Percentiles rank a stretch among this genome's conserved stretches.
Evolutionary conservation across 257 asterid species (phyloP).

Genomic region (Scutellaria minor): DNA sequence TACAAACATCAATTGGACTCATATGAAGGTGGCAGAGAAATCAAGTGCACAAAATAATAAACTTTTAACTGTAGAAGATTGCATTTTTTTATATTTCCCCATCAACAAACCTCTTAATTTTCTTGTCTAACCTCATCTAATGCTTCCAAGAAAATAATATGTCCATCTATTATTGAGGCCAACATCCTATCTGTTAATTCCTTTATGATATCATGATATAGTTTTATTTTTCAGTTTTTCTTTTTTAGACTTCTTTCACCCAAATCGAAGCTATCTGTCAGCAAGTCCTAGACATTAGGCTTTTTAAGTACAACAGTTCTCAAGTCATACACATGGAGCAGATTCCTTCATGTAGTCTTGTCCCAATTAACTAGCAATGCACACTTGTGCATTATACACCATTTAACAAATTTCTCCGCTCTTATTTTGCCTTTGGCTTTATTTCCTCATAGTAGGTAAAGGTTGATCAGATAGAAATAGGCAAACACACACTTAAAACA

Average conservation of each 20-base stretch:
- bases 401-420: conserved; percentile 2
- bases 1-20: conserved; percentile 20
- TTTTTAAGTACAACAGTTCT: not conserved
- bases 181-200: not conserved
- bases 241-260: conserved; percentile 21
- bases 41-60: no score
- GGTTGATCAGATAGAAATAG: no score
- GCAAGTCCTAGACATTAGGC: not conserved
- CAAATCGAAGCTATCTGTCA: conserved; percentile 20
- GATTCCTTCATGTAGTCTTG: conserved; percentile 12
- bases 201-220: conserved; percentile 25
- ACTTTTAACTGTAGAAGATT: conserved; percentile 19
- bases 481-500: no score
- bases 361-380: not conserved
- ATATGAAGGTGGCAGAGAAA: conserved; percentile 23
- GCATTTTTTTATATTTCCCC: not conserved
- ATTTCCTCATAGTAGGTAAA: conserved; percentile 25
- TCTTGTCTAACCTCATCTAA: conserved; percentile 15
- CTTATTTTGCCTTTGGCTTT: not conserved
- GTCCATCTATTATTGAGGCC: conserved; percentile 22
- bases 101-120: conserved; percentile 18
- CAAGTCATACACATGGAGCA: conserved; percentile 16
- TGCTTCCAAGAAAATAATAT: conserved; percentile 21
- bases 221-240: conserved; percentile 6
- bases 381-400: not conserved